A percentile compares a stretch with the other conserved stretches of the same genome.
These are phyloP conservation scores for Fragilariopsis cylindrus DNA, from an alignment of 108 stramenopile genomes.

Conservation along the genomic window DNA sequence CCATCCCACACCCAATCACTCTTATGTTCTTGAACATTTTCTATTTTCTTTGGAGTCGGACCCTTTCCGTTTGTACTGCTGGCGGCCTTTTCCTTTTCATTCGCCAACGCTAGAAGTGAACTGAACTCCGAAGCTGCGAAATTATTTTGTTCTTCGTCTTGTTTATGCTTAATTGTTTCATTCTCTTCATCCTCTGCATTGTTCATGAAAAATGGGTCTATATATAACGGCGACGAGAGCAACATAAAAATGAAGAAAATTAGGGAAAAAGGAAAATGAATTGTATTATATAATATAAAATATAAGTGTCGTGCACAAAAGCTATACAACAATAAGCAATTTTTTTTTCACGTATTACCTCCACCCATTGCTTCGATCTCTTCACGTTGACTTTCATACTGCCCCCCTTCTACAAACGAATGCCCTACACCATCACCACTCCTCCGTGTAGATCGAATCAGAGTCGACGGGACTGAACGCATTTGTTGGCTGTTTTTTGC, in stretches of 20 bases:
- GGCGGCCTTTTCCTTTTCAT: neutral
- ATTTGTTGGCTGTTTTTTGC: neutral
- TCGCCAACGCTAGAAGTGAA: neutral
- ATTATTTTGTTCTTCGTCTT: neutral
- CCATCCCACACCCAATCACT: conserved; percentile 43
- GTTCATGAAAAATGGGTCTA: conserved; percentile 33
- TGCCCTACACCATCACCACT: conserved; percentile 2
- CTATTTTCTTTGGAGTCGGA: conserved; percentile 7
- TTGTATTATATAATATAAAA: neutral
- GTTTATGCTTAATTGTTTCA: conserved; percentile 4
- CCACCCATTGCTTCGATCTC: conserved; percentile 44
- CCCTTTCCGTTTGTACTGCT: conserved; percentile 25
- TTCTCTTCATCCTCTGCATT: conserved; percentile 11
- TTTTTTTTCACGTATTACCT: conserved; percentile 16
- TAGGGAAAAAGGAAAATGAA: neutral
- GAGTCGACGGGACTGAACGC: neutral
- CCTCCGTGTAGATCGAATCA: neutral
- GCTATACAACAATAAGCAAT: neutral
- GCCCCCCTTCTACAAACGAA: conserved; percentile 7
- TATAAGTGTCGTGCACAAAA: neutral
- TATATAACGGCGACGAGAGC: neutral
- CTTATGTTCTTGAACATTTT: neutral
- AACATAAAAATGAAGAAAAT: neutral
- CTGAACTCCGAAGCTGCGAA: neutral
- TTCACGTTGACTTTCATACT: neutral